Evolutionary conservation across 148 eudicot species (phyloP).

Genomic region (Bassia scoparia): DNA sequence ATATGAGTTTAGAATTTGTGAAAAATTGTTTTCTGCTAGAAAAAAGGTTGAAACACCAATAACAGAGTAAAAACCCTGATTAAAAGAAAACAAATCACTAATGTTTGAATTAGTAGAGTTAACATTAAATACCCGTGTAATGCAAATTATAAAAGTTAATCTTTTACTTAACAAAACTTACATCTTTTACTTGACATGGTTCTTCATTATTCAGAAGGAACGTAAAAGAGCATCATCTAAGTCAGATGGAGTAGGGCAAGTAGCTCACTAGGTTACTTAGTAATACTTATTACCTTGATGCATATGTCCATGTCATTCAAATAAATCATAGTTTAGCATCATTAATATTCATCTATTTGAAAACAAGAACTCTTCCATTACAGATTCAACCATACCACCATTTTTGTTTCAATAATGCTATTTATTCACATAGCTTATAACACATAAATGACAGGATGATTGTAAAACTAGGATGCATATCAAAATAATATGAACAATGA

Average conservation of each 20-base stretch:
- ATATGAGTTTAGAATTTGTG: not conserved
- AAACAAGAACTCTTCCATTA: not conserved
- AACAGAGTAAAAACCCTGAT: not conserved
- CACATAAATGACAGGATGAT: too few relatives aligned
- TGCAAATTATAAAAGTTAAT: too few relatives aligned
- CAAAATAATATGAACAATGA: too few relatives aligned
- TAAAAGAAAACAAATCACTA: not conserved
- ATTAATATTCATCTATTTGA: not conserved
- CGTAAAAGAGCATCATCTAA: not conserved
- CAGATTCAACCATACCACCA: not conserved
- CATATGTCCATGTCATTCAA: not conserved
- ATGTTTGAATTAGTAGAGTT: too few relatives aligned
- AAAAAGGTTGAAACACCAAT: not conserved
- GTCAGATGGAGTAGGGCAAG: not conserved
- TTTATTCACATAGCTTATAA: too few relatives aligned
- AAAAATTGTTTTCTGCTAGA: not conserved
- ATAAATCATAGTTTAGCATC: not conserved
- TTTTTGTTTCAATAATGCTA: not conserved
- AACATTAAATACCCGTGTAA: too few relatives aligned
- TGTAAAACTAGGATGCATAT: too few relatives aligned
- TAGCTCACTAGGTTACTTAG: not conserved
- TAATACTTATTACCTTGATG: not conserved
- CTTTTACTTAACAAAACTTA: not conserved
- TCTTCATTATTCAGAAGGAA: not conserved
- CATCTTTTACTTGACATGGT: not conserved